Percentiles rank a stretch among this genome's conserved stretches.
Evolutionary conservation across 176 grass and related monocot genomes (phyloP).

Genomic region (Oryza meridionalis): DNA sequence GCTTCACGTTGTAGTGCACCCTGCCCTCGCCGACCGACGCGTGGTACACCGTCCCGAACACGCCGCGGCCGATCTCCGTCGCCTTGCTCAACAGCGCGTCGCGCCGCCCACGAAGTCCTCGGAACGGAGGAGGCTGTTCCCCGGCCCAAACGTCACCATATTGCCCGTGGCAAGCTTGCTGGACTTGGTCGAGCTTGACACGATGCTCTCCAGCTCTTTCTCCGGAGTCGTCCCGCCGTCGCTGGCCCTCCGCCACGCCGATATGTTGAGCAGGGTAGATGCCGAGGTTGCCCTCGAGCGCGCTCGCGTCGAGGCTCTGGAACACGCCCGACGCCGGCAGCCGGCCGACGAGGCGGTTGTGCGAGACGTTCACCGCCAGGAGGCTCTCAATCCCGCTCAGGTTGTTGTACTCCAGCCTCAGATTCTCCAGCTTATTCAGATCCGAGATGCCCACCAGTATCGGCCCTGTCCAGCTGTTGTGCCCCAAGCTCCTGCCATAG

Average conservation of each 20-base stretch:
- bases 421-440: conserved; percentile 85
- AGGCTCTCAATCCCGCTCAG: conserved; percentile 69
- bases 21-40: conserved; percentile 51
- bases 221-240: not conserved
- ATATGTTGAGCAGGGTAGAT: conserved; percentile 84
- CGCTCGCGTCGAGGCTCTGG: conserved; percentile 83
- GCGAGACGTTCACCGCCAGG: conserved; percentile 84
- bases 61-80: conserved; percentile 65
- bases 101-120: conserved; percentile 74
- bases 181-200: conserved; percentile 47
- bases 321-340: conserved; percentile 76
- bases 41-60: conserved; percentile 73
- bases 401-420: conserved; percentile 79
- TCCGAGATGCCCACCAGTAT: conserved; percentile 63
- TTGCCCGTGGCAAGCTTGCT: conserved; percentile 65
- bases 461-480: conserved; percentile 68
- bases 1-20: conserved; percentile 89
- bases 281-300: conserved; percentile 88
- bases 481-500: conserved; percentile 73
- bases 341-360: conserved; percentile 83
- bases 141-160: conserved; percentile 73
- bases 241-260: conserved; percentile 52
- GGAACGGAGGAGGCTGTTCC: conserved; percentile 54
- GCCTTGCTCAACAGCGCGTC: conserved; percentile 82
- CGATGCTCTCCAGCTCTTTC: conserved; percentile 66